Evolutionary conservation across 495 filamentous ascomycete species (phyloP), one percentile per base, ranked within the genome.

Genomic region (Annulohypoxylon maeteangense): DNA sequence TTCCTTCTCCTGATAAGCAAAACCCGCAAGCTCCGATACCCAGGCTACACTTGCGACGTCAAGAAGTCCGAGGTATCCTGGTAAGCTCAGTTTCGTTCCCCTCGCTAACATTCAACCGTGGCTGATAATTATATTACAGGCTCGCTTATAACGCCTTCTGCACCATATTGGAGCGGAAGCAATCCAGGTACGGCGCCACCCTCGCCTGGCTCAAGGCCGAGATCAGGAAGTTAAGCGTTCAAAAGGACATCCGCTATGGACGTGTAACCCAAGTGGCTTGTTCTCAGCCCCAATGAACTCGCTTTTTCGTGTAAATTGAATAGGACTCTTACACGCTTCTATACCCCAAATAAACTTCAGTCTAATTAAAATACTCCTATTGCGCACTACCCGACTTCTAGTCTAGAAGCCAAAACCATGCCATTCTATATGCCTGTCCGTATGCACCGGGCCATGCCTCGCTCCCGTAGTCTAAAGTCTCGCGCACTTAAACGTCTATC

Each of bases 61-160:
- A 86, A 80, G n/a, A 87, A 84, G 68, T 68, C 72, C 44, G 91
- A 96, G 66, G 80, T 97, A 10, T 80, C 88, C 62, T 94, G 91
- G 91, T 90, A 77, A 74, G 83, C 78, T 25, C 3, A 4, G 20
- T 25, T 20, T 23, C 7, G 8, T 48, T 22, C 12, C 20, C 31
- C 20, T 25, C 47, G 2, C 11, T 4, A 51, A 20, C 29, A 27
- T 29, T 16, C 23, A 40, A n/a, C 31, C 12, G 6, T 51, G 48
- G 51, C 63, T 68, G 20, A 65, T 32, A 7, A 7, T 25, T 44
- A 20, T 20, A 12, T 48, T 53, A 3, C 50, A 87, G 88, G 83
- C 78, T 96, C 32, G 87, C 88, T 0, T 82, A 87, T 23, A 83
- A 85, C 4, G 92, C 92, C 2, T 94, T 93, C 70, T 78, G 80